Conservation (phyloP, 495 filamentous ascomycete species). For the Bryoglossum gracile region DNA sequence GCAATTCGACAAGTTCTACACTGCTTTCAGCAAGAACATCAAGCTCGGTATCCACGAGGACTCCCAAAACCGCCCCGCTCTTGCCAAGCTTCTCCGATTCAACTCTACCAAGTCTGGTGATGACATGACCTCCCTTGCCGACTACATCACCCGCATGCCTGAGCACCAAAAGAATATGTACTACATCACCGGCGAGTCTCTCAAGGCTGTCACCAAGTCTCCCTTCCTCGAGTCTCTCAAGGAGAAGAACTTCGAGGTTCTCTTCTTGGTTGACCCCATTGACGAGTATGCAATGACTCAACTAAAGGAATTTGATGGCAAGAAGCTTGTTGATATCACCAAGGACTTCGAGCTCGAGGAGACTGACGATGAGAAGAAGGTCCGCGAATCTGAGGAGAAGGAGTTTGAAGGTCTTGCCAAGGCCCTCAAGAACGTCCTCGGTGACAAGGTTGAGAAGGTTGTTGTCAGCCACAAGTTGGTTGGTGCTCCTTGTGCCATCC, state of each 20-base stretch:
- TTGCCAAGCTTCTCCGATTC: slow-evolving; percentile 98
- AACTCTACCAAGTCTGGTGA: slow-evolving; percentile 98
- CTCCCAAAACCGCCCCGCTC: slow-evolving; percentile 85
- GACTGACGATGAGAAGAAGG: slow-evolving; percentile 97
- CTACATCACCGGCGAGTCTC: slow-evolving; percentile 99
- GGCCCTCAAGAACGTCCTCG: slow-evolving; percentile 95
- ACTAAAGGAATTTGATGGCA: slow-evolving; percentile 99
- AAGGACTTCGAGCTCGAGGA: slow-evolving; percentile 99
- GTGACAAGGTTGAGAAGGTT: slow-evolving; percentile 99
- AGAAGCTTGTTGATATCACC: slow-evolving; percentile 99
- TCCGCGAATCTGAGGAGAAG: slow-evolving; percentile 95
- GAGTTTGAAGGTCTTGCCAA: slow-evolving; percentile 91
- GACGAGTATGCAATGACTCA: slow-evolving; percentile 99
- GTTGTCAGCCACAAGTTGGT: slow-evolving; percentile 97
- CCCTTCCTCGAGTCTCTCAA: slow-evolving; percentile 98
- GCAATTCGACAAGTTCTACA: slow-evolving; percentile 99
- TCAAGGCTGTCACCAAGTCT: slow-evolving; percentile 96
- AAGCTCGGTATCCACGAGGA: slow-evolving; percentile 99
- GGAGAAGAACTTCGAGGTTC: slow-evolving; percentile 99
- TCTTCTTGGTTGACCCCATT: slow-evolving; percentile 98
- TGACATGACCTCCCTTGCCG: slow-evolving; percentile 83
- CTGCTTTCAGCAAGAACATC: slow-evolving; percentile 99
- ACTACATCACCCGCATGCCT: slow-evolving; percentile 98
- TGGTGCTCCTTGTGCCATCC: slow-evolving; percentile 94
- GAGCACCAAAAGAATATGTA: slow-evolving; percentile 99